Conservation (phyloP, 164 flowering plant species). For the Paratinospora sagittata region DNA sequence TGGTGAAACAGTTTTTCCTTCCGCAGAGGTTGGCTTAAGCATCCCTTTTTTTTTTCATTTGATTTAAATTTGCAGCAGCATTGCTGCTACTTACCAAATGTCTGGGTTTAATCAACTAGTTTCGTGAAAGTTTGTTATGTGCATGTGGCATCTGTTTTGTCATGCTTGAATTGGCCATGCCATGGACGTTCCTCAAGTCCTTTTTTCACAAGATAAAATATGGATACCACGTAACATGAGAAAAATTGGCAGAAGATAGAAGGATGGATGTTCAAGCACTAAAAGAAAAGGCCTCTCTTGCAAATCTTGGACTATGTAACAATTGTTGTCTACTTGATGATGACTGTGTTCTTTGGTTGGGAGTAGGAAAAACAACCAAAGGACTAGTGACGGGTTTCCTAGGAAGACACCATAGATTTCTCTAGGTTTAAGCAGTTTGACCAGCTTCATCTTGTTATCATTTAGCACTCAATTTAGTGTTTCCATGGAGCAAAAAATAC, state of each 20-base stretch:
- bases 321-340: neutral
- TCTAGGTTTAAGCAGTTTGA: neutral
- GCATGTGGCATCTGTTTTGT: neutral
- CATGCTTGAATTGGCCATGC: neutral
- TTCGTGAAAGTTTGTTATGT: neutral
- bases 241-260: neutral
- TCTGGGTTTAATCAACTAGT: neutral
- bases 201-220: neutral
- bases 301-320: neutral
- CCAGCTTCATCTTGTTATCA: neutral
- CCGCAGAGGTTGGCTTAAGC: conserved; percentile 69
- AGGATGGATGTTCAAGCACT: neutral
- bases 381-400: neutral
- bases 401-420: neutral
- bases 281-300: neutral
- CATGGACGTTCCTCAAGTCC: neutral
- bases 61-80: neutral
- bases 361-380: neutral
- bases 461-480: neutral
- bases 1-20: conserved; percentile 95
- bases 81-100: neutral
- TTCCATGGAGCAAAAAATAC: neutral
- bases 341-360: too few species aligned
- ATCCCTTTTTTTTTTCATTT: neutral
- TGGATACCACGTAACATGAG: neutral